A percentile compares a stretch with the other conserved stretches of the same genome.
Conservation (phyloP, 1,284 basidiomycete species). For the Ceratobasidium sp. region DNA sequence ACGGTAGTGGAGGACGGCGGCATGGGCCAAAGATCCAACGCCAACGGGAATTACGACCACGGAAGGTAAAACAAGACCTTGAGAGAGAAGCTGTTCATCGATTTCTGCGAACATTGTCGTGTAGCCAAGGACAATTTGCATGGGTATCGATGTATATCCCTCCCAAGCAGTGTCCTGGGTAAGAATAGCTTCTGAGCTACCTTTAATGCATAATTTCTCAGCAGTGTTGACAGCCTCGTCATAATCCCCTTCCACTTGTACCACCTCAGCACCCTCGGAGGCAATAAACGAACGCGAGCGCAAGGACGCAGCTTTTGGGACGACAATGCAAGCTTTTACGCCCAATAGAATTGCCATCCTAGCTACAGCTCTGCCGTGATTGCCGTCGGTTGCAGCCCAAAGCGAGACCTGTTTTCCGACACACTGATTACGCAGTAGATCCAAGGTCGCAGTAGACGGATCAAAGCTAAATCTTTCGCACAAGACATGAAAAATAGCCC, state of each 20-base stretch:
- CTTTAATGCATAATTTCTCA: slow-evolving; percentile 1
- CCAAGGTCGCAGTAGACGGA: slow-evolving; percentile 1
- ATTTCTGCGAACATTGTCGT: slow-evolving; percentile 47
- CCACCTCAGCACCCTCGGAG: slow-evolving; percentile 31
- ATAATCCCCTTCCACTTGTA: slow-evolving; percentile 32
- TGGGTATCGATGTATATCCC: slow-evolving; percentile 43
- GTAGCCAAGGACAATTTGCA: slow-evolving; percentile 48
- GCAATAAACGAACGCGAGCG: slow-evolving; percentile 34
- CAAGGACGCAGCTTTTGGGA: slow-evolving; percentile 32
- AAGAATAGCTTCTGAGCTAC: slow-evolving; percentile 27
- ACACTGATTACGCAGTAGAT: background rate
- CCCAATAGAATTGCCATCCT: slow-evolving; percentile 42
- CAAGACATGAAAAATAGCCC: slow-evolving; percentile 38
- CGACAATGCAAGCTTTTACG: slow-evolving; percentile 28
- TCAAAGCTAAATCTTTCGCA: slow-evolving; percentile 19
- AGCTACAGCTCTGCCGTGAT: slow-evolving; percentile 49
- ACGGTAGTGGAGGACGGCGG: slow-evolving; percentile 46
- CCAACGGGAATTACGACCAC: slow-evolving; percentile 47
- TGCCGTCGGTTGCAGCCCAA: slow-evolving; percentile 48
- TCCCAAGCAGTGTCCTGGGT: slow-evolving; percentile 48
- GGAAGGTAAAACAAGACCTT: slow-evolving; percentile 1
- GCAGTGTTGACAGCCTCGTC: slow-evolving; percentile 37
- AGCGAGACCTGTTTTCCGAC: slow-evolving; percentile 11
- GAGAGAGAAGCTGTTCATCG: slow-evolving; percentile 37
- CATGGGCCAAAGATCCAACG: slow-evolving; percentile 48